These are phyloP conservation scores for Cyathus striatus DNA, from an alignment of 768 basidiomycete species.

Conservation along the genomic window DNA sequence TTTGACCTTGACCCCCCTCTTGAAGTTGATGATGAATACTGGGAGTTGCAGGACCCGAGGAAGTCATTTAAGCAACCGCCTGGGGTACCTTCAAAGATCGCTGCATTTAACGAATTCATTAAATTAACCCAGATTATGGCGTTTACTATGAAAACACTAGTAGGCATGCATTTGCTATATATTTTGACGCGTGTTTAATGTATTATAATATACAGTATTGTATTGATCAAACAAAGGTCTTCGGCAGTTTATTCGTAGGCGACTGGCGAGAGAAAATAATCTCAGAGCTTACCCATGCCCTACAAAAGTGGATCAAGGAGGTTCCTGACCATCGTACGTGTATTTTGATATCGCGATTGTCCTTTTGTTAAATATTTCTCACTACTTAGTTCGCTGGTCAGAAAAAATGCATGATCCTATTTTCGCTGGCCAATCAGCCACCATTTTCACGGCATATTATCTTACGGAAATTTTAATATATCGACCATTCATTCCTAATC, in stretches of 20 bases:
- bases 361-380: constrained; percentile 2
- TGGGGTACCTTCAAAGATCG: constrained; percentile 48
- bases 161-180: constrained; percentile 22
- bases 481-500: constrained; percentile 57
- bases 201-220: constrained; percentile 47
- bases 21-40: constrained; percentile 81
- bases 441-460: constrained; percentile 56
- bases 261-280: constrained; percentile 56
- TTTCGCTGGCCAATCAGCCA: constrained; percentile 54
- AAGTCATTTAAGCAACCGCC: constrained; percentile 64
- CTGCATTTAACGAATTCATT: constrained; percentile 61
- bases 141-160: constrained; percentile 65
- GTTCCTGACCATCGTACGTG: constrained; percentile 64
- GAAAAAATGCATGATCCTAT: constrained; percentile 39
- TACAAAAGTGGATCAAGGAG: constrained; percentile 68
- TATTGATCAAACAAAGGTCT: constrained; percentile 58
- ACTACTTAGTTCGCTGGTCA: constrained; percentile 51
- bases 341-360: not conserved
- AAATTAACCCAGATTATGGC: constrained; percentile 67
- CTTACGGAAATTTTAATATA: constrained; percentile 62
- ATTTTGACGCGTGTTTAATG: not conserved
- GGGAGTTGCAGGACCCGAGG: constrained; percentile 49
- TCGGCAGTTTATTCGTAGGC: constrained; percentile 44
- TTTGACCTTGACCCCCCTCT: constrained; percentile 80
- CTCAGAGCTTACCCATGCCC: constrained; percentile 59